A percentile compares a stretch with the other conserved stretches of the same genome.
Evolutionary conservation across 1,139 yeast species (phyloP).

Genomic region (Yamadazyma oceani): DNA sequence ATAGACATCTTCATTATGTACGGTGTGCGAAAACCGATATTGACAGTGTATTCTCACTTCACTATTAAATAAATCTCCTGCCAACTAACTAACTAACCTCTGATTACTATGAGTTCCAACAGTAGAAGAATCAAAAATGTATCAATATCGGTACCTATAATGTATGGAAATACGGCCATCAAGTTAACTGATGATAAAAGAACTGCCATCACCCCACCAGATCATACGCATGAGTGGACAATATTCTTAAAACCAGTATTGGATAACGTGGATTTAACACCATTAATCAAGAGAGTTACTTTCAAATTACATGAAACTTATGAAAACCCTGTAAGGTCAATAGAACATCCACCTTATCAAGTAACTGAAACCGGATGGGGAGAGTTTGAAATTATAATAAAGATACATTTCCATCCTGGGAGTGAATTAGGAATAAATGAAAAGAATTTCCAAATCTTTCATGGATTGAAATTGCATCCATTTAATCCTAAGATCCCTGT

Average conservation of each 20-base stretch:
- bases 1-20: too few species aligned
- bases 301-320: constrained; percentile 95
- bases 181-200: constrained; percentile 62
- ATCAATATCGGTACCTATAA: constrained; percentile 78
- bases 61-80: background rate
- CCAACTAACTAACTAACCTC: background rate
- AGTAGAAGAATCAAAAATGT: constrained; percentile 57
- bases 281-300: constrained; percentile 84
- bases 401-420: constrained; percentile 81
- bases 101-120: constrained; percentile 1
- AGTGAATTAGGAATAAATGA: constrained; percentile 68
- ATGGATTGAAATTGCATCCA: constrained; percentile 89
- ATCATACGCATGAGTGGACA: constrained; percentile 96
- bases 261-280: constrained; percentile 73
- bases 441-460: constrained; percentile 82
- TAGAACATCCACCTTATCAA: constrained; percentile 90
- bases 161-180: constrained; percentile 84
- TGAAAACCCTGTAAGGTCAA: constrained; percentile 75
- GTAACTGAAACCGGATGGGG: constrained; percentile 99
- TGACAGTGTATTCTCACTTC: background rate
- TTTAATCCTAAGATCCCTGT: constrained; percentile 53
- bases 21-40: background rate
- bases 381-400: constrained; percentile 89
- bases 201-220: constrained; percentile 75
- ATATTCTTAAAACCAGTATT: constrained; percentile 85